Evolutionary conservation across 2,329 filamentous ascomycete genomes (phyloP).

Genomic region (Aspergillus sp.): DNA sequence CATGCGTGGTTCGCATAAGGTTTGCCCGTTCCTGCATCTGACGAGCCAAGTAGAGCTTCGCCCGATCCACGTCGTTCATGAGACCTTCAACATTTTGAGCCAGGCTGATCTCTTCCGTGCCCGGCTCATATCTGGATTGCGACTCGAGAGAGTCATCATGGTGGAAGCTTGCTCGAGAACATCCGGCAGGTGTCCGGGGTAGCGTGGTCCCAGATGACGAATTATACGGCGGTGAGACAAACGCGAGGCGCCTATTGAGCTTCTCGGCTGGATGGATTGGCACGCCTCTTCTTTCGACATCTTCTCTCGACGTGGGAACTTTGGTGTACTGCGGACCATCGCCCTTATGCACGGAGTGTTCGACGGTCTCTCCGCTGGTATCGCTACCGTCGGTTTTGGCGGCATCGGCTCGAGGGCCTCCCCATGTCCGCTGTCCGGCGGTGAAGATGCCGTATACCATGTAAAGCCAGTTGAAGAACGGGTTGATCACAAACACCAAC

Average conservation of each 20-base stretch:
- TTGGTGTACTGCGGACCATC: slow-evolving; percentile 83
- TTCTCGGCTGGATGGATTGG: slow-evolving; percentile 71
- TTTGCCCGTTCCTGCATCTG: slow-evolving; percentile 29
- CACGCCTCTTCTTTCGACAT: slow-evolving; percentile 45
- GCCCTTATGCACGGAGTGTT: slow-evolving; percentile 72
- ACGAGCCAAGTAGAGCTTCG: slow-evolving; percentile 70
- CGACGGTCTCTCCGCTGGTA: slow-evolving; percentile 79
- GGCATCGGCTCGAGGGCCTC: slow-evolving; percentile 86
- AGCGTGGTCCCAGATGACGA: too few relatives aligned
- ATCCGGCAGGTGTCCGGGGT: slow-evolving; percentile 44
- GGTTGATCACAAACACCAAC: slow-evolving; percentile 91
- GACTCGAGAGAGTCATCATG: slow-evolving; percentile 53
- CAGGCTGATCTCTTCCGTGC: slow-evolving; percentile 61
- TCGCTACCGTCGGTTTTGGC: slow-evolving; percentile 73
- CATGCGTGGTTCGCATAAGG: slow-evolving; percentile 1
- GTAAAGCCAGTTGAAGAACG: slow-evolving; percentile 98
- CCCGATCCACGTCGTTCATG: slow-evolving; percentile 74
- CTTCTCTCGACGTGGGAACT: slow-evolving; percentile 73
- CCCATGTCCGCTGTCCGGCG: slow-evolving; percentile 91
- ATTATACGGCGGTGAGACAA: too few relatives aligned
- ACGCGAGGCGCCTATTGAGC: slow-evolving; percentile 70
- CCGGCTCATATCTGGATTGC: slow-evolving; percentile 41
- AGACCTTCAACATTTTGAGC: slow-evolving; percentile 71
- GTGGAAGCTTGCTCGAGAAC: slow-evolving; percentile 66
- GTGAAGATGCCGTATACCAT: slow-evolving; percentile 98